Percentiles rank a stretch among this genome's conserved stretches.
phyloP scores from a whole-genome alignment of 345 rosid genomes.

The Noccaea bulbosa region DNA sequence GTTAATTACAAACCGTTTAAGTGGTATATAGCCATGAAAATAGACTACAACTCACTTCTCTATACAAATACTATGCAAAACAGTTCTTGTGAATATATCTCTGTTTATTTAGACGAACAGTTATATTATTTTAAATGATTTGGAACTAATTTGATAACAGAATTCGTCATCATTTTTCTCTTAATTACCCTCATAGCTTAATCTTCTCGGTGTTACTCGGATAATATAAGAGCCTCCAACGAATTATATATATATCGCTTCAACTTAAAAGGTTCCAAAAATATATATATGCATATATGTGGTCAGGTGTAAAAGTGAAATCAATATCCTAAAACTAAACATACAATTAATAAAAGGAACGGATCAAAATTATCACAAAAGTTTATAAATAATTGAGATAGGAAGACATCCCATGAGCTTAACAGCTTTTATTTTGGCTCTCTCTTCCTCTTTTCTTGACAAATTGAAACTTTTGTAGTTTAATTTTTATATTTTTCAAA shows the following conservation, averaged over 20 bases:
- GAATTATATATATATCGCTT: neutral
- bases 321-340: neutral
- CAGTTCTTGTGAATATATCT: neutral
- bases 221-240: neutral
- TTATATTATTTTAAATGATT: neutral
- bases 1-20: neutral
- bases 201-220: neutral
- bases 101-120: neutral
- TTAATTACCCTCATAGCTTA: too few species aligned
- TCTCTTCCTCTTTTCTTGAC: constrained; percentile 41
- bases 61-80: neutral
- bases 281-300: neutral
- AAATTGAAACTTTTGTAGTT: constrained; percentile 34
- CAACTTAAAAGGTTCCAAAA: constrained; percentile 5
- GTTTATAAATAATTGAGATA: constrained; percentile 33
- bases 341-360: constrained; percentile 2
- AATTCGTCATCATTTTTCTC: too few species aligned
- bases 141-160: too few species aligned
- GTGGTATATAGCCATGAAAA: neutral
- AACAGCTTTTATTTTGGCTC: constrained; percentile 41
- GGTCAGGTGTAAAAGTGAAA: neutral
- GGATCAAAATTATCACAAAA: constrained; percentile 36
- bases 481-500: neutral
- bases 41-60: neutral
- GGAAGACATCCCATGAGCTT: constrained; percentile 45